These are phyloP conservation scores for Trichosporon sp. DNA, from an alignment of 1,284 basidiomycete genomes.

Conservation along the genomic window DNA sequence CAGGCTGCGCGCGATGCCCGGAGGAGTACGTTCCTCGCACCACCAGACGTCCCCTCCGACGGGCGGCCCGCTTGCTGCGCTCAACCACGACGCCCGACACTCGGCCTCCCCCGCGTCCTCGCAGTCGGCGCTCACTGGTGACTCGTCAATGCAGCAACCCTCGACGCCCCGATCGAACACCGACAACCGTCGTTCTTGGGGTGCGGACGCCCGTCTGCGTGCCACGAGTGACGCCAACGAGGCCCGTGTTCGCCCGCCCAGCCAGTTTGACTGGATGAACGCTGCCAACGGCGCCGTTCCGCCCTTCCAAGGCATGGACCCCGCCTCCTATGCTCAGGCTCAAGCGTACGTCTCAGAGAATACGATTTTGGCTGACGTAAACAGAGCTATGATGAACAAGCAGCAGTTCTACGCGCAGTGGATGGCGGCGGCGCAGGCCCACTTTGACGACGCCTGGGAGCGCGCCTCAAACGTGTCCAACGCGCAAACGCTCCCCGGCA, in stretches of 20 bases:
- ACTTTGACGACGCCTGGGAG: slow-evolving; percentile 47
- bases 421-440: slow-evolving; percentile 40
- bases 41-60: slow-evolving; percentile 9
- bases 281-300: background rate
- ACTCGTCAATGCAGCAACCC: slow-evolving; percentile 22
- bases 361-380: background rate
- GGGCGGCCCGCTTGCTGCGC: slow-evolving; percentile 4
- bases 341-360: slow-evolving; percentile 6
- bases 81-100: slow-evolving; percentile 4
- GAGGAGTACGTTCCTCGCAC: background rate
- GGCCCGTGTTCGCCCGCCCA: background rate
- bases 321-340: background rate
- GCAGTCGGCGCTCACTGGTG: slow-evolving; percentile 25
- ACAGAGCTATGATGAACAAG: slow-evolving; percentile 31
- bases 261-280: slow-evolving; percentile 10
- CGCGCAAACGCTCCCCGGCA: slow-evolving; percentile 15
- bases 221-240: slow-evolving; percentile 7
- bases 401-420: slow-evolving; percentile 43
- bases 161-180: slow-evolving; percentile 24
- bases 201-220: background rate
- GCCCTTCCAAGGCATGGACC: slow-evolving; percentile 7
- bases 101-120: slow-evolving; percentile 27
- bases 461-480: slow-evolving; percentile 31
- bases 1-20: slow-evolving; percentile 9
- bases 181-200: slow-evolving; percentile 18